These are phyloP conservation scores for Kurtzmaniella quercitrusa DNA, from an alignment of 1,139 yeast genomes.

Conservation along the genomic window DNA sequence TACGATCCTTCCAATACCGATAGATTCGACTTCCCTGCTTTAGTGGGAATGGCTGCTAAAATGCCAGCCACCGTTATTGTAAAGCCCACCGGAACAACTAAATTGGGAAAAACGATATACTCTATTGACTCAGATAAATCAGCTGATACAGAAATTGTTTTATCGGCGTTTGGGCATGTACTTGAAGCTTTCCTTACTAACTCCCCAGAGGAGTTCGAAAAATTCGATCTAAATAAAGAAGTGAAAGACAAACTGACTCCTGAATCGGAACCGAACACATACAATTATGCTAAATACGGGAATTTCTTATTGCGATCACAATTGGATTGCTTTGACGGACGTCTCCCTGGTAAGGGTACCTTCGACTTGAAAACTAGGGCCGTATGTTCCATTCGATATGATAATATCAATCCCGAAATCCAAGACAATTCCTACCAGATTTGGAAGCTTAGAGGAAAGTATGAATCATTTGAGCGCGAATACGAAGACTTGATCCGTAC, in stretches of 20 bases:
- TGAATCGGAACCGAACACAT: slow-evolving; percentile 26
- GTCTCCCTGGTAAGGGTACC: slow-evolving; percentile 86
- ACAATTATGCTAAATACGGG: slow-evolving; percentile 71
- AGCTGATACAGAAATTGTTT: slow-evolving; percentile 61
- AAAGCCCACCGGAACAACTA: slow-evolving; percentile 28
- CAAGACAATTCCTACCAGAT: slow-evolving; percentile 64
- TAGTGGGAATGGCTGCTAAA: slow-evolving; percentile 27
- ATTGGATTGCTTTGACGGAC: slow-evolving; percentile 72
- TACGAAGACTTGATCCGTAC: slow-evolving; percentile 69
- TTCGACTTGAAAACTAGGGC: slow-evolving; percentile 94
- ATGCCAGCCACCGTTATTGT: slow-evolving; percentile 43
- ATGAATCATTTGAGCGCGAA: slow-evolving; percentile 80
- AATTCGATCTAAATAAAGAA: slow-evolving; percentile 16
- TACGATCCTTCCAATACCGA: slow-evolving; percentile 18
- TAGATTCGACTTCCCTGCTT: slow-evolving; percentile 33
- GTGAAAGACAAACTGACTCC: slow-evolving; percentile 3
- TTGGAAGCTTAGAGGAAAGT: slow-evolving; percentile 54
- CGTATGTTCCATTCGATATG: slow-evolving; percentile 79
- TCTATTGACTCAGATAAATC: slow-evolving; percentile 74
- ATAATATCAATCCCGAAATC: slow-evolving; percentile 57
- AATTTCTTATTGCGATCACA: slow-evolving; percentile 84
- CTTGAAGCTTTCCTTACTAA: slow-evolving; percentile 72
- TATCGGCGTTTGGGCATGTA: slow-evolving; percentile 77
- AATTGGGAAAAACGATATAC: slow-evolving; percentile 35
- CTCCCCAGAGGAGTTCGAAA: slow-evolving; percentile 44